A percentile compares a stretch with the other conserved stretches of the same genome.
Conservation (phyloP, 2,329 filamentous ascomycete genomes). For the Aaosphaeria pasadenensis region DNA sequence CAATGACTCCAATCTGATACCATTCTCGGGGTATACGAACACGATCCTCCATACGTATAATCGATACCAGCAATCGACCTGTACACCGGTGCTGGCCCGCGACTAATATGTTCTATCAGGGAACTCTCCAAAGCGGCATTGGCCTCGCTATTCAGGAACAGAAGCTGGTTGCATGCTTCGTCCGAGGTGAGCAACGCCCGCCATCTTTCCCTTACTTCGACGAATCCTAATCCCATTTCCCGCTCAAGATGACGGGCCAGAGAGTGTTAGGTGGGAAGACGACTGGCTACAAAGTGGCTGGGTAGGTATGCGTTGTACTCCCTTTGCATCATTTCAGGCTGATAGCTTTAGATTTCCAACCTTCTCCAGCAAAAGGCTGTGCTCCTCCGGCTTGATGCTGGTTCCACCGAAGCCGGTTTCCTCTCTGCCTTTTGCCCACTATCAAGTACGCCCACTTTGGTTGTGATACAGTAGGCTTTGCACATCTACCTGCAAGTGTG, state of each 20-base stretch:
- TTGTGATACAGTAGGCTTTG: constrained; percentile 65
- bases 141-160: constrained; percentile 67
- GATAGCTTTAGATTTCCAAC: constrained; percentile 34
- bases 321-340: background rate
- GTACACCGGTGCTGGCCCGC: background rate
- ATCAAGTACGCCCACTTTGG: constrained; percentile 71
- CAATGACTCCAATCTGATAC: too few relatives aligned
- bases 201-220: background rate
- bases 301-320: constrained; percentile 17
- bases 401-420: constrained; percentile 77
- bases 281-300: constrained; percentile 55
- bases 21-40: too few relatives aligned
- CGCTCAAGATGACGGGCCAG: constrained; percentile 61
- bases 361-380: constrained; percentile 63
- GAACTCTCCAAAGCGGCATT: constrained; percentile 79
- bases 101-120: constrained; percentile 71
- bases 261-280: constrained; percentile 70
- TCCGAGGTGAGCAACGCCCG: constrained; percentile 57
- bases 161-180: constrained; percentile 82
- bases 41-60: too few relatives aligned
- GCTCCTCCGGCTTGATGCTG: constrained; percentile 66
- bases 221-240: too few relatives aligned
- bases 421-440: constrained; percentile 80
- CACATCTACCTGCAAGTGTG: too few relatives aligned
- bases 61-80: too few relatives aligned